phyloP scores from a whole-genome alignment of 352 stramenopile species.

The Peronospora belbahrii region DNA sequence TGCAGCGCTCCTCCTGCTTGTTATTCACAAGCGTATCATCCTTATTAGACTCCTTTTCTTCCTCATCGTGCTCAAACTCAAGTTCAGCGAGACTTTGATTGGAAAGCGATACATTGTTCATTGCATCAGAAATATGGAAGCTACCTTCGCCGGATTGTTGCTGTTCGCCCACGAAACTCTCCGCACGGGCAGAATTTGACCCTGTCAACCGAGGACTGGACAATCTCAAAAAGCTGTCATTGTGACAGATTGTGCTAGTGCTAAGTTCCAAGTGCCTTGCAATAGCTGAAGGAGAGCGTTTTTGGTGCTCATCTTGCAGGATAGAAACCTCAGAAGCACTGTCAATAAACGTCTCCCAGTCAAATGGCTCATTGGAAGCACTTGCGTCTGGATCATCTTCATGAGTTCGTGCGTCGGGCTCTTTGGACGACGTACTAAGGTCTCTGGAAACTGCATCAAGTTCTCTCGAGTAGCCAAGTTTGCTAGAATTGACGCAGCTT shows the following conservation, averaged over 20 bases:
- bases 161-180: conserved; percentile 7
- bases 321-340: conserved; percentile 35
- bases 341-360: conserved; percentile 65
- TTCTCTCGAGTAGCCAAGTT: conserved; percentile 13
- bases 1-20: conserved; percentile 1
- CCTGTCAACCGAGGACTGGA: conserved; percentile 1
- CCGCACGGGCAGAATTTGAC: background rate
- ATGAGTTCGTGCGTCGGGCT: background rate
- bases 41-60: conserved; percentile 25
- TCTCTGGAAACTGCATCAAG: conserved; percentile 16
- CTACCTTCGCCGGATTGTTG: background rate
- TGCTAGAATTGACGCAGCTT: conserved; percentile 5
- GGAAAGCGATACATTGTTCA: background rate
- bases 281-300: conserved; percentile 3
- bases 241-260: conserved; percentile 20
- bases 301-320: conserved; percentile 16
- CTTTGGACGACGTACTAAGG: conserved; percentile 14
- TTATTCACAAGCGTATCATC: conserved; percentile 6
- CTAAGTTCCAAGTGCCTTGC: conserved; percentile 12
- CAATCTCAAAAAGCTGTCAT: conserved; percentile 8
- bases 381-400: conserved; percentile 10
- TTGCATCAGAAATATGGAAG: background rate
- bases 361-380: conserved; percentile 26
- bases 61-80: conserved; percentile 26
- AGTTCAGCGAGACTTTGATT: conserved; percentile 8